Base-by-base conservation (phyloP, 140 eudicot species). In the Anethum foeniculum region DNA sequence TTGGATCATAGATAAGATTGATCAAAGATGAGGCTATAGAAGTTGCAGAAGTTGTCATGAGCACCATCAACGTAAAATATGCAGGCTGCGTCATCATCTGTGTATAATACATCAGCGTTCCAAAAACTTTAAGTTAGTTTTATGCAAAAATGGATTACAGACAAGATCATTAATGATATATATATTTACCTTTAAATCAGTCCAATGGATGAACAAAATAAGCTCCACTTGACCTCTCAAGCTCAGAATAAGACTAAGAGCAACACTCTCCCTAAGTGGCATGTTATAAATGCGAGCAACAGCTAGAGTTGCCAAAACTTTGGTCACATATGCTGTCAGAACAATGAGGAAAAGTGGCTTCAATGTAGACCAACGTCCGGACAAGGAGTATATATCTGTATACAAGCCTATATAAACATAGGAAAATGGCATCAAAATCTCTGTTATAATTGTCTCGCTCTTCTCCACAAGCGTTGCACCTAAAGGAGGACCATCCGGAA, bases 401-500 rank as follows among this genome's bases (percentile, higher is more conserved):
- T 82, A 44, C 88, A 90, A 79, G 3, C 99, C 99, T 28, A 94
- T 85, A 18, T 85, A 85, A 14, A 89, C 83, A 79, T 84, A 94
- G 2, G 97, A 87, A 83, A 93, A 91, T n/a, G 99, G 97, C 96
- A 93, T 87, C 52, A 95, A 81, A 80, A 95, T 56, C 16, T 92
- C 88, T 2, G 12, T 72, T 39, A 89, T 46, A 64, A 93, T 58
- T 0, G 90, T 83, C 86, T 95, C 99, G 4, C 84, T 77, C 81
- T 90, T 93, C 52, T 90, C 93, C 81, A 91, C 93, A 58, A 95
- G 72, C 30, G 91, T 88, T n/a, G 97, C 82, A 27, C 97, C 99
- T 77, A 95, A 75, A 21, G 99, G 98, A 3, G 99, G 99, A 46
- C 98, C 99, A 82, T 92, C 97, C 0, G 99, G 98, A 8, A 93